phyloP scores from a whole-genome alignment of 495 filamentous ascomycete species.

The Mytilinidion resinicola region DNA sequence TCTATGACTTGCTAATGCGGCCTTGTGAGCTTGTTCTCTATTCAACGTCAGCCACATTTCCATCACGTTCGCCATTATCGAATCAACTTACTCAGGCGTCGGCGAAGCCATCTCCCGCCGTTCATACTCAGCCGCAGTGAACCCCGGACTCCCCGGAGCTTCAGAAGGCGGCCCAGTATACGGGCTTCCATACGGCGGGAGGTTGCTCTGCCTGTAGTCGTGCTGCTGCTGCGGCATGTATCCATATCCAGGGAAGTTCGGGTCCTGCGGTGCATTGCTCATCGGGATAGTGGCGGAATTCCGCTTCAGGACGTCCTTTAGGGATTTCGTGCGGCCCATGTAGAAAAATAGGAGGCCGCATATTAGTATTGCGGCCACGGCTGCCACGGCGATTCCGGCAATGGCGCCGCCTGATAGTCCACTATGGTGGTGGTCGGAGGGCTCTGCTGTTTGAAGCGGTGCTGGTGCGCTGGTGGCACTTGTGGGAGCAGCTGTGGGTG shows the following conservation, averaged over 20 bases:
- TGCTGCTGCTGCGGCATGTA: not conserved
- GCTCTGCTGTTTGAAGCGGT: not conserved
- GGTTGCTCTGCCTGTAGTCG: not conserved
- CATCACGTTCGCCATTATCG: too few relatives aligned
- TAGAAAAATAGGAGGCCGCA: conserved; percentile 20
- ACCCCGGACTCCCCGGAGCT: not conserved
- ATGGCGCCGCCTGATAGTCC: conserved; percentile 39
- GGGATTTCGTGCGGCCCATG: conserved; percentile 2
- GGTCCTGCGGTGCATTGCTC: not conserved
- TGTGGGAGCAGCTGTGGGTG: not conserved
- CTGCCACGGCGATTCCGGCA: conserved; percentile 41
- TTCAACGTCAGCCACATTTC: too few relatives aligned
- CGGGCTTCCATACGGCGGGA: not conserved
- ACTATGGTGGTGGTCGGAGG: not conserved
- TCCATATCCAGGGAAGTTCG: not conserved
- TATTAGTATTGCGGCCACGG: conserved; percentile 21
- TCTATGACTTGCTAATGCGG: too few relatives aligned
- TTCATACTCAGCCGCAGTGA: not conserved
- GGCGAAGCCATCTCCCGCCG: not conserved
- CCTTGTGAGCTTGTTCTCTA: too few relatives aligned
- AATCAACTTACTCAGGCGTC: not conserved
- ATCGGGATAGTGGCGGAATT: conserved; percentile 11
- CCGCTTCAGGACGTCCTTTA: conserved; percentile 11
- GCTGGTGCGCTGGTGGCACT: not conserved
- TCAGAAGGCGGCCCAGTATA: not conserved